phyloP scores from a whole-genome alignment of 495 filamentous ascomycete species.

The Glarea lozoyensis region DNA sequence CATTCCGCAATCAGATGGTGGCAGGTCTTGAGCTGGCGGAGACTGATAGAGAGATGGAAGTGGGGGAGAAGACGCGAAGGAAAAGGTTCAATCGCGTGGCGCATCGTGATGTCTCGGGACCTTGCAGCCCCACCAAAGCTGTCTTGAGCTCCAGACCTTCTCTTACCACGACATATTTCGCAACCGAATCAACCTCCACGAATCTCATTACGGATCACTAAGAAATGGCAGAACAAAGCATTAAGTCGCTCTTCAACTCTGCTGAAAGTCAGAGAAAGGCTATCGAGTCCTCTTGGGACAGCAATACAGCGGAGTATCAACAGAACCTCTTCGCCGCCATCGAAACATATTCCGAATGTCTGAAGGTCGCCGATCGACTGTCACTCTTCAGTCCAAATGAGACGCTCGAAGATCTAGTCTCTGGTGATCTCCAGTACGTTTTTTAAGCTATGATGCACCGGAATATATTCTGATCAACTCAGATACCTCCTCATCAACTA shows the following conservation, averaged over 20 bases:
- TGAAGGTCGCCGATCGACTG: conserved; percentile 54
- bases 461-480: not conserved
- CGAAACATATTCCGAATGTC: conserved; percentile 61
- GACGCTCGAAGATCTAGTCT: conserved; percentile 76
- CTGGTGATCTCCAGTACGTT: conserved; percentile 66
- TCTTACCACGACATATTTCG: not conserved
- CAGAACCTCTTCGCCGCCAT: conserved; percentile 59
- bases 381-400: conserved; percentile 90
- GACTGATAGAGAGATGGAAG: not conserved
- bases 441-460: conserved; percentile 23
- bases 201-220: not conserved
- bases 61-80: not conserved
- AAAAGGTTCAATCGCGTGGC: not conserved
- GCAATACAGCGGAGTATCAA: conserved; percentile 43
- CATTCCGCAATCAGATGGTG: too few relatives aligned
- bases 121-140: not conserved
- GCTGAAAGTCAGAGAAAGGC: conserved; percentile 46
- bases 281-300: conserved; percentile 33
- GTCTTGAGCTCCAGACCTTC: not conserved
- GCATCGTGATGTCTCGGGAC: not conserved
- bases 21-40: too few relatives aligned
- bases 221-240: conserved; percentile 37
- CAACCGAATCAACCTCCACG: too few relatives aligned
- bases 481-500: conserved; percentile 65
- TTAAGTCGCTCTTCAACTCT: conserved; percentile 47